Evolutionary conservation across 352 stramenopile species (phyloP).

Genomic region (Aphanomyces euteiches): DNA sequence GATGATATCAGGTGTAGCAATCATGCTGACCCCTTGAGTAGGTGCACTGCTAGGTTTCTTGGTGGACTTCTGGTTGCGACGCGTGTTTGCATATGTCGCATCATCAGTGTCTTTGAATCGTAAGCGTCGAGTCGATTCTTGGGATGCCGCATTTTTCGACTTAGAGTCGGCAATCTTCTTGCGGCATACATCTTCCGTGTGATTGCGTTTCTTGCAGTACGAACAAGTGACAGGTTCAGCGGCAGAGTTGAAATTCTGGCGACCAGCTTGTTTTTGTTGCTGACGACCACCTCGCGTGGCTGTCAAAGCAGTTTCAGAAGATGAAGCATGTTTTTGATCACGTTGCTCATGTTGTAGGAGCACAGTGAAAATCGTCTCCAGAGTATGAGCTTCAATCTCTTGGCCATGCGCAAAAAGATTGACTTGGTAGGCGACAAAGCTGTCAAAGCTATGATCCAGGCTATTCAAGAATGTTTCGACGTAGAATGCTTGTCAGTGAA

Average conservation of each 20-base stretch:
- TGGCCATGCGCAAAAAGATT: neutral
- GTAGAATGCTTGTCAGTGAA: no score
- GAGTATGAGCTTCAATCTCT: neutral
- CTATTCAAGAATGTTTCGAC: no score
- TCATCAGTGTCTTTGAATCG: neutral
- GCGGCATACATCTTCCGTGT: neutral
- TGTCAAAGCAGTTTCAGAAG: neutral
- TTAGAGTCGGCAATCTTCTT: neutral
- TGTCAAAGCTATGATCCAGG: neutral
- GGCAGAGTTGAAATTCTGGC: neutral
- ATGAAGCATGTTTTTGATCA: neutral
- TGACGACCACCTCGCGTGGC: neutral
- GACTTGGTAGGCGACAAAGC: neutral
- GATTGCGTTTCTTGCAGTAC: conserved; percentile 1
- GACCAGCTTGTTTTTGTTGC: neutral
- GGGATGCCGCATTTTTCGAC: no score
- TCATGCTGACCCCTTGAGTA: neutral
- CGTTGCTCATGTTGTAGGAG: neutral
- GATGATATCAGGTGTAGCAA: neutral
- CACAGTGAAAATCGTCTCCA: neutral
- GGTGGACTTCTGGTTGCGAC: neutral
- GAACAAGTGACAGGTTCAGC: neutral
- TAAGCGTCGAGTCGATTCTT: no score
- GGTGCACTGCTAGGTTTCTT: neutral
- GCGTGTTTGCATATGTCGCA: neutral